phyloP scores from a whole-genome alignment of 1,284 basidiomycete species.

The Moesziomyces aphidis region DNA sequence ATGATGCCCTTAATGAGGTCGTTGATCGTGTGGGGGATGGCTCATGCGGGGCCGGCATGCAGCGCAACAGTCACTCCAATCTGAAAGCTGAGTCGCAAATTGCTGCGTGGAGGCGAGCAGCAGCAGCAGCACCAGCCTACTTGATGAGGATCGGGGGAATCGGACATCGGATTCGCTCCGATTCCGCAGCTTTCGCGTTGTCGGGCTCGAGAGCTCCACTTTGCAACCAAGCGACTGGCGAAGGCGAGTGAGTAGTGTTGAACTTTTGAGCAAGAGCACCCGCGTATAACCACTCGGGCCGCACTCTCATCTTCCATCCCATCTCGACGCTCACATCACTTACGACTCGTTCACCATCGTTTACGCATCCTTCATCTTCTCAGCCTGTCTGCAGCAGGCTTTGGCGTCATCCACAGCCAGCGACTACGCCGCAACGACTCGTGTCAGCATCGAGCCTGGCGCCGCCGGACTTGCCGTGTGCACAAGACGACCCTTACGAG shows the following conservation, averaged over 20 bases:
- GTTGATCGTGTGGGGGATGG: slow-evolving; percentile 3
- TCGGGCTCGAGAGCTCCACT: background rate
- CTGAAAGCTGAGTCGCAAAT: slow-evolving; percentile 28
- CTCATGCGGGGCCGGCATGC: slow-evolving; percentile 4
- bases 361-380: background rate
- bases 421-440: too few relatives aligned
- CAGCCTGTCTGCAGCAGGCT: background rate
- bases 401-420: background rate
- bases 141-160: background rate
- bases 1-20: slow-evolving; percentile 1
- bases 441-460: too few relatives aligned
- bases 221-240: background rate
- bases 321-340: too few relatives aligned
- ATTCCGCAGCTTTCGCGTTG: background rate
- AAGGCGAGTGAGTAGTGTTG: background rate
- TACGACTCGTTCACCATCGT: too few relatives aligned
- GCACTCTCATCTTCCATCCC: too few relatives aligned
- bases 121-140: background rate
- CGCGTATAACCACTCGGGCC: too few relatives aligned
- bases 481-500: too few relatives aligned
- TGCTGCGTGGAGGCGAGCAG: background rate
- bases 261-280: background rate
- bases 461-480: too few relatives aligned
- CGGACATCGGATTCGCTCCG: background rate
- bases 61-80: slow-evolving; percentile 2